Base-by-base conservation (phyloP, 495 filamentous ascomycete species). In the Tuber brumale region DNA sequence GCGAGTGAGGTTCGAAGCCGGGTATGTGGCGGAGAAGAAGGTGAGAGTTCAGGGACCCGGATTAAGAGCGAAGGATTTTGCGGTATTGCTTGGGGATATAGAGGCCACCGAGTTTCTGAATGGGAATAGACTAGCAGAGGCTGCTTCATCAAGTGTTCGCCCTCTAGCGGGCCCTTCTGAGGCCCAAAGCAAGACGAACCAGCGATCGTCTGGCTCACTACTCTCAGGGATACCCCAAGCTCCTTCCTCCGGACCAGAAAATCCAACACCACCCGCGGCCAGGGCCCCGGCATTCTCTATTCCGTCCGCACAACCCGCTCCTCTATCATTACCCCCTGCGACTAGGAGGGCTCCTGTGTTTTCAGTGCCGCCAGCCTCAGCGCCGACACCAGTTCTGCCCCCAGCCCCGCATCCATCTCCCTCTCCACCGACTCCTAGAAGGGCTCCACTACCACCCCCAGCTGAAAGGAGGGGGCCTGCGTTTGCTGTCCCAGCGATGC, bases 11-110 rank as follows among this genome's bases (percentile, higher is more conserved):
- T 61, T 61, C 10, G 51, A 61, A 31, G 51, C 51, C 12, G 51
- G 51, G 31, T 61, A 61, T 61, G 51, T 61, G 27, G 51, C n/a
- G 9, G 51, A 61, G 51, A 61, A 61, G 51, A 61, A 61, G 51
- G n/a, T 27, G 51, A 31, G 51, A 31, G n/a, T 61, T 3, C 51
- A 12, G 51, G 51, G 51, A 31, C 51, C n/a, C 2, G 51, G 51
- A 31, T 31, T 31, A 27, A 61, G 31, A 31, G 51, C 51, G n/a
- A 31, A 31, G n/a, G 51, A 61, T 16, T 61, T 61, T 61, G 51
- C 51, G 6, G 51, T 31, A 16, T 61, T 31, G 1, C 51, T 61
- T 61, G 51, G 51, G 14, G 51, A 61, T 61, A 61, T 3, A 31
- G 51, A 61, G 14, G 51, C 27, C 27, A 61, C 21, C 51, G 27